phyloP scores from a whole-genome alignment of 768 basidiomycete species.

The Calocybe indica region DNA sequence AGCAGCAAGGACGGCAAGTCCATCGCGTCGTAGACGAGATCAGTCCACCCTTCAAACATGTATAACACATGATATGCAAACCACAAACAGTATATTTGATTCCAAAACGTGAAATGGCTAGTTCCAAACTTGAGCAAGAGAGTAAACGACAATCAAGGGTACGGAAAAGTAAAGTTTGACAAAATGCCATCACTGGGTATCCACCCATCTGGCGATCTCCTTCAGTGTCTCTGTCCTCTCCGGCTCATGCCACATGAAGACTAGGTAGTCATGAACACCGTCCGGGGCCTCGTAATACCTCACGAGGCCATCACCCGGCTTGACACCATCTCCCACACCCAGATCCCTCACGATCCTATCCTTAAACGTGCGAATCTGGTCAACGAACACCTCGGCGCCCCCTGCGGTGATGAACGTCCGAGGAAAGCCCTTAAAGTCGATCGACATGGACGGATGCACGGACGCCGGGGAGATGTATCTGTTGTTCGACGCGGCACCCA shows the following conservation, averaged over 20 bases:
- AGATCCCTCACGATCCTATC: background rate
- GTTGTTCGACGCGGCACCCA: background rate
- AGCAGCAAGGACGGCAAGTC: too few species aligned
- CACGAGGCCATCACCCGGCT: too few species aligned
- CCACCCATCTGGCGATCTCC: background rate
- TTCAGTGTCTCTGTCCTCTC: background rate
- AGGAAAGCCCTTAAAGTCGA: background rate
- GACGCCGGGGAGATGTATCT: background rate
- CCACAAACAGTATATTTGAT: too few species aligned
- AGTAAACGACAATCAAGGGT: too few species aligned
- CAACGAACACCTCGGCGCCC: background rate
- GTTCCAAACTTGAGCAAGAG: too few species aligned
- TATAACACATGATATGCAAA: too few species aligned
- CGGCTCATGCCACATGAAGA: background rate
- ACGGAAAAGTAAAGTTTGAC: too few species aligned
- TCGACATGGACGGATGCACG: background rate
- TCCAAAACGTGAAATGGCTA: too few species aligned
- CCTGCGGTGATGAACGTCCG: background rate
- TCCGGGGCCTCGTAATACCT: background rate
- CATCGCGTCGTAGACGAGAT: too few species aligned
- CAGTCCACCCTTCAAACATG: too few species aligned
- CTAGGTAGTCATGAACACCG: slow-evolving; percentile 1
- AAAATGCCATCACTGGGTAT: background rate
- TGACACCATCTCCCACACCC: background rate
- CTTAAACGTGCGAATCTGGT: background rate